Evolutionary conservation across 345 rosid genomes (phyloP).

Genomic region (Gossypioides kirkii): DNA sequence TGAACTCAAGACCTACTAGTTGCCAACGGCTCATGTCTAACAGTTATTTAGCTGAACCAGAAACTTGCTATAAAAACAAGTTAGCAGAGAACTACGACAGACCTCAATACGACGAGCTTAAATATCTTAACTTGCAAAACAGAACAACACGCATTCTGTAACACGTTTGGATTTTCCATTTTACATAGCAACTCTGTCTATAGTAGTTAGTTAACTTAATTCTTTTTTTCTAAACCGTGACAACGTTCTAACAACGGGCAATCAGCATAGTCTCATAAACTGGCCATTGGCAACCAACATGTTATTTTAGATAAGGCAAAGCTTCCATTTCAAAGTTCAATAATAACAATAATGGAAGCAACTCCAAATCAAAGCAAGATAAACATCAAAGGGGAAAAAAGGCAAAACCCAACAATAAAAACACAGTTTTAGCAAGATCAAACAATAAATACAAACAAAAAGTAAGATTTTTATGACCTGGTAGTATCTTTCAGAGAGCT

Average conservation of each 20-base stretch:
- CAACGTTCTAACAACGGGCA: background rate
- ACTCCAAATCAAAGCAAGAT: background rate
- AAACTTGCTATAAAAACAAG: background rate
- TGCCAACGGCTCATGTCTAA: background rate
- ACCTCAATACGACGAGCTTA: background rate
- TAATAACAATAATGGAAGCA: background rate
- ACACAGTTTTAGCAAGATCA: background rate
- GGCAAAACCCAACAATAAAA: background rate
- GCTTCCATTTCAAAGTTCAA: background rate
- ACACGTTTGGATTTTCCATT: background rate
- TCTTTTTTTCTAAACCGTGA: background rate
- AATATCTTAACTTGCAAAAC: background rate
- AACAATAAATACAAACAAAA: no score
- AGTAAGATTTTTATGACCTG: slow-evolving; percentile 40
- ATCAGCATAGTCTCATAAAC: background rate
- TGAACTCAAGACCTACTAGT: background rate
- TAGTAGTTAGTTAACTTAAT: background rate
- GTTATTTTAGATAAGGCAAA: background rate
- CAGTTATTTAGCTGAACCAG: background rate
- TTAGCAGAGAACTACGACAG: background rate
- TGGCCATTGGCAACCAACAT: background rate
- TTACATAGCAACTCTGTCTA: background rate
- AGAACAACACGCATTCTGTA: background rate
- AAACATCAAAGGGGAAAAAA: background rate
- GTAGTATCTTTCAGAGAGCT: slow-evolving; percentile 65